Conservation (phyloP, 257 asterid species). For the Echium plantagineum region DNA sequence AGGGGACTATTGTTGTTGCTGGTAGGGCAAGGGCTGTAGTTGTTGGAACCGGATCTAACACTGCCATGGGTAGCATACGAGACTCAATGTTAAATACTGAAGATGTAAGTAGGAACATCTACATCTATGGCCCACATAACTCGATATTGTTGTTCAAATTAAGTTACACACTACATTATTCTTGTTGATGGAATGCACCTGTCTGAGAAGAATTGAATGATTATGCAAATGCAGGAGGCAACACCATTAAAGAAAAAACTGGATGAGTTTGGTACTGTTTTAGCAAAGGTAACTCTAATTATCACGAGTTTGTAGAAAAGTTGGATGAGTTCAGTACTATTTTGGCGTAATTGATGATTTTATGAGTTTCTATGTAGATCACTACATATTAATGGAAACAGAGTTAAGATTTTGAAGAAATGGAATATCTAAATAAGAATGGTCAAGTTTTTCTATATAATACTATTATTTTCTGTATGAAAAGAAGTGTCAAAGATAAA, state of each 20-base stretch:
- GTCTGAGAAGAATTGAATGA: neutral
- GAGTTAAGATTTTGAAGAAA: neutral
- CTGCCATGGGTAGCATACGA: conserved; percentile 99
- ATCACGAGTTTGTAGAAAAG: conserved; percentile 24
- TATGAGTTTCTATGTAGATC: neutral
- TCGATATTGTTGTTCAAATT: neutral
- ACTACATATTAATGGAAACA: neutral
- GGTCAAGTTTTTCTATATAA: neutral
- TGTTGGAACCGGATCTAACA: conserved; percentile 88
- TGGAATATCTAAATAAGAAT: neutral
- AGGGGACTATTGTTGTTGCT: conserved; percentile 94
- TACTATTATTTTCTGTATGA: too few species aligned
- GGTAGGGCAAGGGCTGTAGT: conserved; percentile 97
- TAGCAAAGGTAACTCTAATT: conserved; percentile 69
- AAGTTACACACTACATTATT: neutral
- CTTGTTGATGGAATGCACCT: neutral
- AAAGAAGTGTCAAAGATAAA: too few species aligned
- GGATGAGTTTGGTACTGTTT: conserved; percentile 92
- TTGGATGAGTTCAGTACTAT: conserved; percentile 92
- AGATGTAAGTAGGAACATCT: conserved; percentile 46
- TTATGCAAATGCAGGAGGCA: conserved; percentile 53
- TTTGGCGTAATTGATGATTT: conserved; percentile 3
- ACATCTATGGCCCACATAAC: neutral
- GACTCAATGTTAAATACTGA: conserved; percentile 95
- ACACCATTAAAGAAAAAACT: conserved; percentile 95